Conservation (phyloP, 257 asterid species). For the Ilex aquifolium region DNA sequence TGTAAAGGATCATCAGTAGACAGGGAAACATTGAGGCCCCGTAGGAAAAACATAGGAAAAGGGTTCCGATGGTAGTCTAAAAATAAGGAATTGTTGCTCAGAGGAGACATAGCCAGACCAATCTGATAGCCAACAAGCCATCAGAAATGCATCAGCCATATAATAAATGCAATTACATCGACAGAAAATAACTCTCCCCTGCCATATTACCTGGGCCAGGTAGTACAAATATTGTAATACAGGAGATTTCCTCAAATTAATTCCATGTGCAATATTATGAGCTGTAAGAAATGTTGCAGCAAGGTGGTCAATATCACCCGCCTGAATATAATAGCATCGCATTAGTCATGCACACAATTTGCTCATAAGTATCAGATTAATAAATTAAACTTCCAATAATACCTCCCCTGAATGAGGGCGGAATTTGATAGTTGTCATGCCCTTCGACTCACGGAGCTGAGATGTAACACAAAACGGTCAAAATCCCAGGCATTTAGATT, state of each 20-base stretch:
- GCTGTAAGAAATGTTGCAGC: conserved; percentile 90
- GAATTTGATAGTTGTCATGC: conserved; percentile 89
- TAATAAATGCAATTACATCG: not conserved
- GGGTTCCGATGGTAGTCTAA: conserved; percentile 98
- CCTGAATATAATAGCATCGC: conserved; percentile 42
- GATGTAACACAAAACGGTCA: conserved; percentile 12
- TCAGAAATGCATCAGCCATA: conserved; percentile 16
- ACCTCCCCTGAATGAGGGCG: conserved; percentile 99
- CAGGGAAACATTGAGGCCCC: conserved; percentile 93
- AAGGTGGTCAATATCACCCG: conserved; percentile 96
- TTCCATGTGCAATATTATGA: conserved; percentile 93
- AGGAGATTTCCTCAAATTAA: conserved; percentile 89
- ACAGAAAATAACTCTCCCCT: too few relatives aligned
- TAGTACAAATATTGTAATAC: conserved; percentile 90
- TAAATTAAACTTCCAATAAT: conserved; percentile 10
- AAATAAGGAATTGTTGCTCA: conserved; percentile 95
- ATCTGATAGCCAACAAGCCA: conserved; percentile 45
- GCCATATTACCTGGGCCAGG: conserved; percentile 73
- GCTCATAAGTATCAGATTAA: not conserved
- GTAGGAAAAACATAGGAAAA: conserved; percentile 78
- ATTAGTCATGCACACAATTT: conserved; percentile 7
- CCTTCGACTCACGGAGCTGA: conserved; percentile 98
- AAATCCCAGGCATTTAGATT: conserved; percentile 3
- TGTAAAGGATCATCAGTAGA: conserved; percentile 97
- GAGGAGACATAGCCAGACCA: conserved; percentile 98